phyloP scores from a whole-genome alignment of 164 flowering plant genomes.

The Chimonanthus salicifolius region DNA sequence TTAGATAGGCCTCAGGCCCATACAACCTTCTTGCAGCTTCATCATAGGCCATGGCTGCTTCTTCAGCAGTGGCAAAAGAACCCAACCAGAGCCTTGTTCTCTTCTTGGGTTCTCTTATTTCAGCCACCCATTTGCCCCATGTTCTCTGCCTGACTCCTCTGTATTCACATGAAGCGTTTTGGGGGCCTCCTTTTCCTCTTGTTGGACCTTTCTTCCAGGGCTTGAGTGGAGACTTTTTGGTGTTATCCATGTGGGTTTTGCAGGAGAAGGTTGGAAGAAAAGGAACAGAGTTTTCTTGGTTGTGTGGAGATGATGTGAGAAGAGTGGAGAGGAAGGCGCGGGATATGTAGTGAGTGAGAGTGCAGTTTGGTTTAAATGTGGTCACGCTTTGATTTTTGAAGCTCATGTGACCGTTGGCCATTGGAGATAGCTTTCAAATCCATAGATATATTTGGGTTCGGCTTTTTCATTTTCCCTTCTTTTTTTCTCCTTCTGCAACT shows the following conservation, averaged over 20 bases:
- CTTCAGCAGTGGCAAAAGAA: slow-evolving; percentile 91
- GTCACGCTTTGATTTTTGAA: slow-evolving; percentile 55
- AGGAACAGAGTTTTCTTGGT: slow-evolving; percentile 8
- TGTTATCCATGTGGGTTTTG: slow-evolving; percentile 47
- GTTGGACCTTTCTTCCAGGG: slow-evolving; percentile 98
- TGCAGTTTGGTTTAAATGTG: slow-evolving; percentile 53
- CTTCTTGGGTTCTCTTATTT: slow-evolving; percentile 96
- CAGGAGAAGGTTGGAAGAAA: slow-evolving; percentile 4
- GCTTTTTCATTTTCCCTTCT: not conserved
- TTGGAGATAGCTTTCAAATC: not conserved
- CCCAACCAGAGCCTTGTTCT: slow-evolving; percentile 94
- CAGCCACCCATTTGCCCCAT: slow-evolving; percentile 99
- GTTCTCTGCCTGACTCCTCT: slow-evolving; percentile 94
- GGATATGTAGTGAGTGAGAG: slow-evolving; percentile 44
- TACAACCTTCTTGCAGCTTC: slow-evolving; percentile 83
- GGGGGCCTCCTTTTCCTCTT: slow-evolving; percentile 97
- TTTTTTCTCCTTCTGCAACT: too few relatives aligned
- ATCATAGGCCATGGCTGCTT: slow-evolving; percentile 98
- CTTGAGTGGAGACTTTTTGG: slow-evolving; percentile 48
- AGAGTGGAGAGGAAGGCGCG: slow-evolving; percentile 27
- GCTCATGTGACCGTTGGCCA: slow-evolving; percentile 71
- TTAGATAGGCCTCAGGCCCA: slow-evolving; percentile 92
- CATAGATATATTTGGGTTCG: not conserved
- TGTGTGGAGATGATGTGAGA: not conserved
- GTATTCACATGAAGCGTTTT: slow-evolving; percentile 80